Evolutionary conservation across 208 protist species (phyloP).

Genomic region (Leishmania tropica): DNA sequence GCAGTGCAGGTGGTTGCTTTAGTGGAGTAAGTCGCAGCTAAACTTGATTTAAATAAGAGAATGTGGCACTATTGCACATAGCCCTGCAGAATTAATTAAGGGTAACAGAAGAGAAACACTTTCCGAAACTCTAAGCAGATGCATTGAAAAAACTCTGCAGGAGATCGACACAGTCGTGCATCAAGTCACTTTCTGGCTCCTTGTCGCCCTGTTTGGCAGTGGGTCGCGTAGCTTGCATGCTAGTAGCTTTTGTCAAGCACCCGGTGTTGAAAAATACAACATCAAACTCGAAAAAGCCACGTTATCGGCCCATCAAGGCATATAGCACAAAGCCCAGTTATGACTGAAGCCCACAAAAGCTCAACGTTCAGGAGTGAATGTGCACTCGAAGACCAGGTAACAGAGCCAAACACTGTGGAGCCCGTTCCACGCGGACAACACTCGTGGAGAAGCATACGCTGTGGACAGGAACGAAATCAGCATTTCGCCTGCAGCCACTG

Average conservation of each 20-base stretch:
- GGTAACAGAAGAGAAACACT: background rate
- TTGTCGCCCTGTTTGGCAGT: background rate
- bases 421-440: background rate
- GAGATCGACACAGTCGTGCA: background rate
- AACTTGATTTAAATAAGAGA: background rate
- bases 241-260: background rate
- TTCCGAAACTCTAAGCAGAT: background rate
- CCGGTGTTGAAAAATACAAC: too few relatives aligned
- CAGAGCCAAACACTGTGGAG: background rate
- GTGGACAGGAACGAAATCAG: background rate
- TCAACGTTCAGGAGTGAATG: background rate
- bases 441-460: background rate
- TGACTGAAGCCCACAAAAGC: background rate
- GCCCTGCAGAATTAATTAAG: background rate
- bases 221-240: background rate
- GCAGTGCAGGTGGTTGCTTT: background rate
- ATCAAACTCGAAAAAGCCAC: background rate
- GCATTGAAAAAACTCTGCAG: background rate
- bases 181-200: background rate
- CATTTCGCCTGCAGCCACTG: background rate
- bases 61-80: background rate
- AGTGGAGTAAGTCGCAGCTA: background rate
- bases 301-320: background rate
- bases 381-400: background rate
- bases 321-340: background rate